Evolutionary conservation across 257 asterid genomes (phyloP), one percentile per base, ranked within the genome.

Genomic region (Solanum gracilifrons): DNA sequence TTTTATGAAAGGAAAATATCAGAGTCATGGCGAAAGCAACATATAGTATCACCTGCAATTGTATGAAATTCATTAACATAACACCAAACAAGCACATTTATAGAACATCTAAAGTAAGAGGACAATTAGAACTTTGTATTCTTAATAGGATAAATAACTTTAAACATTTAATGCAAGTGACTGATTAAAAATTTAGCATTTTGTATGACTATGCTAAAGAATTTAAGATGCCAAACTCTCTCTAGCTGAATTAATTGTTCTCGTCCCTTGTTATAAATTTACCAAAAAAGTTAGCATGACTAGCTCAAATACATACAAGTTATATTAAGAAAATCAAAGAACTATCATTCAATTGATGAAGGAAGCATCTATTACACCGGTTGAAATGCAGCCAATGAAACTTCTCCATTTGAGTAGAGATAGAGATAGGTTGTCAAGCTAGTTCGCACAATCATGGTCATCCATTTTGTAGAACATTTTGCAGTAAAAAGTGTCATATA

Each of bases 331-430:
- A 84, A 84, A 35, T 13, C 23, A 77, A 84, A 84, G 46, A 13
- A 71, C 16, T 85, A 85, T 74, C 43, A 86, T 75, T 58, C 86
- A 36, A 76, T 80, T 43, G 89, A 86, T 27, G 87, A 94, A 94
- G 92, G 98, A 93, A 20, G 13, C 96, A 97, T 97, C 99, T 97
- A 97, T 96, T 97, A 96, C 99, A 97, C 99, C 92, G 99, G 99
- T 97, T 97, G 99, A 88, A 92, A 97, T 93, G 99, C 39, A 36
- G 39, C 7, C 7, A 36, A 92, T n/a, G 95, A 87, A 87, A 96
- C 98, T 93, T 96, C 99, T 87, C 99, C 99, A 36, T 96, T 96
- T 88, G 99, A 97, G 88, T 97, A 96, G 88, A 97, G 98, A 92
- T 97, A 96, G 35, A 97, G 94, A 90, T 96, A 97, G 18, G 99